Conservation (phyloP, 169 alveolate species). For the Cryptosporidium andersoni region DNA sequence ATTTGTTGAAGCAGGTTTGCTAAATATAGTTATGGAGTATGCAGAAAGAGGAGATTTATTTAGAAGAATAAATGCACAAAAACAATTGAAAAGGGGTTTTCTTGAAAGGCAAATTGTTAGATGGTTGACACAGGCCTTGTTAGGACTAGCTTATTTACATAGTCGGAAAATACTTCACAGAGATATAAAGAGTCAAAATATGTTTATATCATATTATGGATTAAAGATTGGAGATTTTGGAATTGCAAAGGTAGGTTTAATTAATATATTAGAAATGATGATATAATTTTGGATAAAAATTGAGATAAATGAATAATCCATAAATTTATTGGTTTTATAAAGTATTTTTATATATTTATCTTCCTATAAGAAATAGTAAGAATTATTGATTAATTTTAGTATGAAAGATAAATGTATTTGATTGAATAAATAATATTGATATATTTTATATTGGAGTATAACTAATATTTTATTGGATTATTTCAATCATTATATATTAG, state of each 20-base stretch:
- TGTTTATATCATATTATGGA: constrained; percentile 85
- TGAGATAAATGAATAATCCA: neutral
- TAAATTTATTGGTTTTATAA: too few relatives aligned
- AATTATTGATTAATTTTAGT: too few relatives aligned
- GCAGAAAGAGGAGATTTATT: constrained; percentile 87
- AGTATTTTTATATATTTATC: too few relatives aligned
- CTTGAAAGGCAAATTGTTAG: constrained; percentile 80
- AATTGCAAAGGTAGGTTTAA: constrained; percentile 82
- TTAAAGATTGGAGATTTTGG: constrained; percentile 93
- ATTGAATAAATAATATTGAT: too few relatives aligned
- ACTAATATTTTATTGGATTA: too few relatives aligned
- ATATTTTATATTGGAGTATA: too few relatives aligned
- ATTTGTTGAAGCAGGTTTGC: constrained; percentile 84
- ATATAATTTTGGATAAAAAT: neutral
- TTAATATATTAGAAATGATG: neutral
- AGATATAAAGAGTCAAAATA: constrained; percentile 91
- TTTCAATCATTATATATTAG: too few relatives aligned
- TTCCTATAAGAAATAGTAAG: too few relatives aligned
- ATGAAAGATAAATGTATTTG: too few relatives aligned
- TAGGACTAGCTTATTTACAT: constrained; percentile 86
- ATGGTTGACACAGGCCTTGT: constrained; percentile 84
- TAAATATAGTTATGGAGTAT: constrained; percentile 88
- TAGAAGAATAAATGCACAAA: constrained; percentile 10
- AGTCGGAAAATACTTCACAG: constrained; percentile 86
- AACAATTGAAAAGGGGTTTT: constrained; percentile 8